Conservation (phyloP, 140 eudicot species). For the Cichorium intybus region DNA sequence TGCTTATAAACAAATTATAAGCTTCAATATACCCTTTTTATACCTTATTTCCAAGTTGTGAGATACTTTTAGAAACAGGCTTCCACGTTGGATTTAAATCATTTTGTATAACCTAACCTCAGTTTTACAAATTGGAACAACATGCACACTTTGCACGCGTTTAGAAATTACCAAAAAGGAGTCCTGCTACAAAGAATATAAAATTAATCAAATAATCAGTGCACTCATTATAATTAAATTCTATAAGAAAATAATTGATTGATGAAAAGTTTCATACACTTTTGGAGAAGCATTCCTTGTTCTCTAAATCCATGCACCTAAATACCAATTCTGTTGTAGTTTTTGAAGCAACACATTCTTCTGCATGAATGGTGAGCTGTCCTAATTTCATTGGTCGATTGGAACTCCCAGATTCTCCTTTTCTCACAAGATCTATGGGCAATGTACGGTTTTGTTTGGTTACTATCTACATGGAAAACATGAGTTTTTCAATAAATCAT, state of each 20-base stretch:
- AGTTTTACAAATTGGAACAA: slow-evolving; percentile 87
- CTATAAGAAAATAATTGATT: background rate
- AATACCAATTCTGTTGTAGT: slow-evolving; percentile 70
- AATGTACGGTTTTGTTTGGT: slow-evolving; percentile 58
- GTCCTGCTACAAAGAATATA: slow-evolving; percentile 59
- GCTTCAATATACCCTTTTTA: slow-evolving; percentile 1
- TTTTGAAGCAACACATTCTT: slow-evolving; percentile 82
- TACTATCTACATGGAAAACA: slow-evolving; percentile 59
- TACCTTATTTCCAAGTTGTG: slow-evolving; percentile 96
- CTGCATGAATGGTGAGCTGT: slow-evolving; percentile 74
- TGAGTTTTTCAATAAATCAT: slow-evolving; percentile 6
- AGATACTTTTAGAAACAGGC: slow-evolving; percentile 61
- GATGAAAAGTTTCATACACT: slow-evolving; percentile 68
- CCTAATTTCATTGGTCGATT: slow-evolving; percentile 51
- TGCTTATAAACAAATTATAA: too few relatives aligned
- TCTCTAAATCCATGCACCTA: slow-evolving; percentile 86
- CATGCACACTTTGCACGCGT: slow-evolving; percentile 54
- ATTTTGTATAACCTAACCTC: slow-evolving; percentile 82
- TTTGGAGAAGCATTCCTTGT: slow-evolving; percentile 86
- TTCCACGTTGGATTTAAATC: slow-evolving; percentile 84
- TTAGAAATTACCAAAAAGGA: slow-evolving; percentile 85
- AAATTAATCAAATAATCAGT: slow-evolving; percentile 13
- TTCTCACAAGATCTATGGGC: slow-evolving; percentile 55
- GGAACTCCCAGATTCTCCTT: slow-evolving; percentile 44
- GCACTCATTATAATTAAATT: slow-evolving; percentile 8